Conservation (phyloP, 805 yeast species). For the Sungouiella blattae region DNA sequence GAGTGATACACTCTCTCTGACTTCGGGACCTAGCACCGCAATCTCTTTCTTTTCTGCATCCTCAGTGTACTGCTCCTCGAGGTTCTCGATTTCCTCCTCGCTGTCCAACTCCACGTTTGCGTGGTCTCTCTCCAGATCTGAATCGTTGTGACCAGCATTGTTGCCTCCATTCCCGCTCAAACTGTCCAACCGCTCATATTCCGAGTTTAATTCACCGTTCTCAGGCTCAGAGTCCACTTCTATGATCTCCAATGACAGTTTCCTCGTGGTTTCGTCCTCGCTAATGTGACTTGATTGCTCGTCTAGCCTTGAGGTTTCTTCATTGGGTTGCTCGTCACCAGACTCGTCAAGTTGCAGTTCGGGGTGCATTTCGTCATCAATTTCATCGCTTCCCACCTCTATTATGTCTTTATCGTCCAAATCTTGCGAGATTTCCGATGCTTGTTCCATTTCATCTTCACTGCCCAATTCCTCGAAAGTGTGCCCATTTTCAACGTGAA, state of each 20-base stretch:
- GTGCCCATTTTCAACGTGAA: too few species aligned
- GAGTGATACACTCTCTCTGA: too few species aligned
- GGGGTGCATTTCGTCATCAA: background rate
- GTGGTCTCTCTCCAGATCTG: background rate
- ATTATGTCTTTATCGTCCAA: background rate
- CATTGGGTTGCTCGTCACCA: too few species aligned
- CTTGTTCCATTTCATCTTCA: conserved; percentile 1
- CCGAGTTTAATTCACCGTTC: conserved; percentile 1
- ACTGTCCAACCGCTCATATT: too few species aligned
- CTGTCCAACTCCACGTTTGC: conserved; percentile 17
- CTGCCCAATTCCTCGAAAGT: conserved; percentile 4
- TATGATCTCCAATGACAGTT: background rate
- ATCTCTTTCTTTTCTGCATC: conserved; percentile 7
- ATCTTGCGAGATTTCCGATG: background rate
- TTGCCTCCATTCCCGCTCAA: too few species aligned
- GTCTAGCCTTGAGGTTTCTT: too few species aligned
- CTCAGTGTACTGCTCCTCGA: conserved; percentile 17
- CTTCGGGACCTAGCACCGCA: conserved; percentile 11
- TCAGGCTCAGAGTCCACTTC: conserved; percentile 1
- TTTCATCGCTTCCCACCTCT: background rate
- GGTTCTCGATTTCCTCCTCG: conserved; percentile 25
- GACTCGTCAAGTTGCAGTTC: too few species aligned
- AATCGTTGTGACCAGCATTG: too few species aligned
- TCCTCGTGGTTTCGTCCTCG: too few species aligned
- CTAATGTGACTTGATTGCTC: too few species aligned